These are phyloP conservation scores for Kondoa subrosea DNA, from an alignment of 768 basidiomycete species.

Conservation along the genomic window DNA sequence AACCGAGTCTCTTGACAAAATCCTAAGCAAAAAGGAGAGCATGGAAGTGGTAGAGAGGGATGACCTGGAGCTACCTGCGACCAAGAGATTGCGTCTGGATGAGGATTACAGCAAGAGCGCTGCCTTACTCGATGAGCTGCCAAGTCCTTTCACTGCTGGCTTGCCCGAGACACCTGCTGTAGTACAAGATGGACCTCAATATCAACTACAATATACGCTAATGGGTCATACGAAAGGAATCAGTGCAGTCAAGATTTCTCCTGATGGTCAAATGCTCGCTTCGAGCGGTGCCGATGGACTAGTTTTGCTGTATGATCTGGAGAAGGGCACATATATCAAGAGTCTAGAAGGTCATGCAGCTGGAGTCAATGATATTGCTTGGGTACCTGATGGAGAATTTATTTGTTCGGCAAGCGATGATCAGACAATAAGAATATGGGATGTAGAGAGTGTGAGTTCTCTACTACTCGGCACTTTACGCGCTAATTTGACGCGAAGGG, in stretches of 20 bases:
- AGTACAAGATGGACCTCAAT: background rate
- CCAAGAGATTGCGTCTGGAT: background rate
- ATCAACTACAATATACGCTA: slow-evolving; percentile 41
- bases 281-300: slow-evolving; percentile 68
- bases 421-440: slow-evolving; percentile 72
- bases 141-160: background rate
- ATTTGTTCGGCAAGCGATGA: slow-evolving; percentile 90
- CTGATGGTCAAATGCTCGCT: slow-evolving; percentile 62
- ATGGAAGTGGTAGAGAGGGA: background rate
- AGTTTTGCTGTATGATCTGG: slow-evolving; percentile 37
- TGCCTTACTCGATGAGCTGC: background rate
- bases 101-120: background rate
- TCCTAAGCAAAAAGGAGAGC: background rate
- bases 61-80: background rate
- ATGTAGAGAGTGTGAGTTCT: slow-evolving; percentile 42
- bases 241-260: slow-evolving; percentile 74
- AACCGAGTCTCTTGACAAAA: too few relatives aligned
- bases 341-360: slow-evolving; percentile 58
- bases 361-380: slow-evolving; percentile 80
- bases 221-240: slow-evolving; percentile 70
- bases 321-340: slow-evolving; percentile 25
- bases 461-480: background rate
- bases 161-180: background rate
- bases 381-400: slow-evolving; percentile 64
- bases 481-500: background rate